Base-by-base conservation (phyloP, 768 basidiomycete species). In the Naganishia friedmannii region DNA sequence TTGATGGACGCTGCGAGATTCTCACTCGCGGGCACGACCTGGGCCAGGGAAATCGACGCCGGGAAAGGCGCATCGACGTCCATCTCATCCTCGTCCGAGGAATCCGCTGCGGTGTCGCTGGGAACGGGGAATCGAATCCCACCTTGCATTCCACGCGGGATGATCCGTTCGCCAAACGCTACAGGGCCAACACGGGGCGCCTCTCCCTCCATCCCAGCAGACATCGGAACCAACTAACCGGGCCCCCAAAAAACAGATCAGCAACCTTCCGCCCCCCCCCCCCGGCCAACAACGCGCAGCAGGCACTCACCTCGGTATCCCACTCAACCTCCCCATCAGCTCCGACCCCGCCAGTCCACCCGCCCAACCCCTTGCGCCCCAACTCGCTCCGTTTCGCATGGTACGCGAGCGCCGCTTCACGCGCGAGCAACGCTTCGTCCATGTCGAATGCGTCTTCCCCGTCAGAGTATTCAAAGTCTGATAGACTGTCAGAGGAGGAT, bases 361-460 rank as follows among this genome's bases (percentile, higher is more conserved):
- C 71, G n/a, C 71, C 71, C 21, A 72, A 60, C 1, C 67, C 71
- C 39, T 58, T 68, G 13, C 71, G 37, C 10, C 71, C 71, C 21
- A 72, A 45, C 46, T 63, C 51, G 17, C 65, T 65, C 15, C 71
- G 55, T 46, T 72, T 72, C 29, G 57, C 51, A 48, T 72, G 71
- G 63, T 72, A 72, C 19, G 66, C 71, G 39, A 72, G 63, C 0
- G 71, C 71, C 28, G 67, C 71, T 57, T 72, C 71, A 39, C 71
- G 37, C 19, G 60, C 67, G 15, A 72, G 58, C 29, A 69, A n/a
- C 1, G 67, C 71, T 53, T 67, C 57, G 46, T 68, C 67, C 67
- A 69, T 72, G 55, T 72, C 71, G 34, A 69, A 68, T 23, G 67
- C 67, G n/a, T 63, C 57, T 32, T 72, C 71, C 3, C 31, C 29